A percentile compares a stretch with the other conserved stretches of the same genome.
Conservation (phyloP, 2,329 filamentous ascomycete genomes). For the Scedosporium aurantiacum region DNA sequence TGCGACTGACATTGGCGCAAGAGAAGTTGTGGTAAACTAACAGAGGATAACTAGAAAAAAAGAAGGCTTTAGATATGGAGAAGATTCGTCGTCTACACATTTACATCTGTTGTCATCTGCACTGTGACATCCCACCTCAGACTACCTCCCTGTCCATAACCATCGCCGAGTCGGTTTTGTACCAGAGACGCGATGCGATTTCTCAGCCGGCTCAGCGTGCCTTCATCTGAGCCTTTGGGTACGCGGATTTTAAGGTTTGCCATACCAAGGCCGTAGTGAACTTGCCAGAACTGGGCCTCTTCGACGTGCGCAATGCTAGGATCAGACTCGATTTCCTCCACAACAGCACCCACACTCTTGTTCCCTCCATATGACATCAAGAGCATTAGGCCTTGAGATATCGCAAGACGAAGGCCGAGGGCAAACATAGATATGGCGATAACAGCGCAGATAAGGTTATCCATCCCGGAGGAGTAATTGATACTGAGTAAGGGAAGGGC, state of each 20-base stretch:
- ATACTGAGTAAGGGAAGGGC: slow-evolving; percentile 73
- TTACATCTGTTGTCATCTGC: slow-evolving; percentile 47
- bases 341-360: slow-evolving; percentile 55
- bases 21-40: neutral
- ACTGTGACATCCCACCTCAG: slow-evolving; percentile 89
- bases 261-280: slow-evolving; percentile 94
- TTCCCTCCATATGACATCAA: slow-evolving; percentile 70
- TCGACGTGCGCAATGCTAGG: slow-evolving; percentile 66
- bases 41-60: neutral
- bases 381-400: slow-evolving; percentile 83
- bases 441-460: slow-evolving; percentile 67
- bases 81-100: neutral
- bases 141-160: slow-evolving; percentile 68
- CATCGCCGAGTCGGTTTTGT: slow-evolving; percentile 75
- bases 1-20: too few species aligned
- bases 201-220: slow-evolving; percentile 60
- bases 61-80: neutral
- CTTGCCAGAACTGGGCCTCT: slow-evolving; percentile 95
- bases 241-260: slow-evolving; percentile 80
- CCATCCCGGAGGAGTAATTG: slow-evolving; percentile 65
- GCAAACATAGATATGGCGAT: slow-evolving; percentile 84
- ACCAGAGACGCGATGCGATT: slow-evolving; percentile 69
- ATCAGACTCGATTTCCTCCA: slow-evolving; percentile 76
- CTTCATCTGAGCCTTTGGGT: slow-evolving; percentile 52
- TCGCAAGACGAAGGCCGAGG: slow-evolving; percentile 71